Evolutionary conservation across 2,329 filamentous ascomycete genomes (phyloP), one percentile per base, ranked within the genome.

Genomic region (Rachicladosporium sp.): DNA sequence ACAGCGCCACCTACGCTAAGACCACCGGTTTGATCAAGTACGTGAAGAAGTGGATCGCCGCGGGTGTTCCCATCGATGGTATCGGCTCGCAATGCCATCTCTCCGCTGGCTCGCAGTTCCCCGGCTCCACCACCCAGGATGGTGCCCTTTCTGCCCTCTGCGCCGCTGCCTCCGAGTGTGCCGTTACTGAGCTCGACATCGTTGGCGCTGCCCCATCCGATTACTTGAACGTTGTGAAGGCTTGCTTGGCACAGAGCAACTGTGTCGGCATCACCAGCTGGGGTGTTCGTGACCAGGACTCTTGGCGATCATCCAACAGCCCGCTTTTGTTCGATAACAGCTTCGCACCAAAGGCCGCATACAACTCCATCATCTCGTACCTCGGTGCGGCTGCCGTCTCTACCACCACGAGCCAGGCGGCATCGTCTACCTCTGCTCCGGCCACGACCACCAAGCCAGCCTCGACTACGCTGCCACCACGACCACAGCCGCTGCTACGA

Each of bases 111-210:
- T 38, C 31, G 27, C 38, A 31, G 15, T 49, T 44, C 41, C 43
- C 45, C 10, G 56, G 59, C 11, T 68, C 70, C 40, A 60, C 53
- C 34, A 65, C 61, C 19, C 61, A 66, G 4, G 64, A 66, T 6
- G 64, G 51, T 8, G 71, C 74, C 12, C 62, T 81, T 42, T 62
- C 68, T 50, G 61, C 63, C 0, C 66, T 80, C 11, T 74, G 71
- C 27, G 58, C 54, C 8, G 62, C 68, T 4, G 69, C 66, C 10
- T 46, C 43, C 11, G 76, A 82, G 52, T 69, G 79, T 27, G 77
- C 78, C 4, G 67, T 81, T 36, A 82, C 78, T 2, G 78, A 82
- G 61, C 66, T 82, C 13, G 80, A 85, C 52, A 82, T 85, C 50
- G 68, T 70, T 37, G 63, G 64, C 12, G 75, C 73, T 6, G 62